phyloP scores from a whole-genome alignment of 805 yeast species.

The Yarrowia osloensis region DNA sequence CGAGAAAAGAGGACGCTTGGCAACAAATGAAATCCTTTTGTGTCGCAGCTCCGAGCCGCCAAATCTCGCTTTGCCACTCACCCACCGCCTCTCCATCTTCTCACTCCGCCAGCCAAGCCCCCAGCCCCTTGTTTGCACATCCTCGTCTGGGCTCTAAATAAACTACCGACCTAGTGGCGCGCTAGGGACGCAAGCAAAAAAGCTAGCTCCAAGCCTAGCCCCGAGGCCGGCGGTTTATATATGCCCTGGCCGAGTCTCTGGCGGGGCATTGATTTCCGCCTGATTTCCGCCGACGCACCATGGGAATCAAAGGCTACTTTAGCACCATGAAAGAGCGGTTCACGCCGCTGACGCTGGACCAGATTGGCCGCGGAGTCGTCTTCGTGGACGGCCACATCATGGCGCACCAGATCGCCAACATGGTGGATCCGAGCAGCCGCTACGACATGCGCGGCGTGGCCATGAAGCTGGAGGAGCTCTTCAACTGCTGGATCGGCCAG shows the following conservation, averaged over 20 bases:
- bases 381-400: conserved; percentile 19
- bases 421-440: conserved; percentile 16
- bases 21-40: too few relatives aligned
- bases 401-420: conserved; percentile 24
- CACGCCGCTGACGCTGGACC: conserved; percentile 22
- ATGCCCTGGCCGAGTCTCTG: not conserved
- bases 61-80: too few relatives aligned
- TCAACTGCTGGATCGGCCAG: conserved; percentile 11
- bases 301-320: conserved; percentile 26
- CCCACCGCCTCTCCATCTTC: not conserved
- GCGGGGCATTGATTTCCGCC: not conserved
- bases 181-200: conserved; percentile 3
- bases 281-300: not conserved
- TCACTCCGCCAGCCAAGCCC: not conserved
- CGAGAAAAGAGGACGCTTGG: too few relatives aligned
- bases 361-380: conserved; percentile 14
- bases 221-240: not conserved
- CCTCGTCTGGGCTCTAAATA: not conserved
- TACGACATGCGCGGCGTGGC: conserved; percentile 19
- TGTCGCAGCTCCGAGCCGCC: too few relatives aligned
- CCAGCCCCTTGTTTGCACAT: not conserved
- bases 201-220: conserved; percentile 1
- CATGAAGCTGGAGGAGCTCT: conserved; percentile 17
- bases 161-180: not conserved
- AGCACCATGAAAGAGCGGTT: conserved; percentile 9